Percentiles rank a stretch among this genome's conserved stretches.
Conservation (phyloP, 352 stramenopile species). For the Achlya hypogyna region DNA sequence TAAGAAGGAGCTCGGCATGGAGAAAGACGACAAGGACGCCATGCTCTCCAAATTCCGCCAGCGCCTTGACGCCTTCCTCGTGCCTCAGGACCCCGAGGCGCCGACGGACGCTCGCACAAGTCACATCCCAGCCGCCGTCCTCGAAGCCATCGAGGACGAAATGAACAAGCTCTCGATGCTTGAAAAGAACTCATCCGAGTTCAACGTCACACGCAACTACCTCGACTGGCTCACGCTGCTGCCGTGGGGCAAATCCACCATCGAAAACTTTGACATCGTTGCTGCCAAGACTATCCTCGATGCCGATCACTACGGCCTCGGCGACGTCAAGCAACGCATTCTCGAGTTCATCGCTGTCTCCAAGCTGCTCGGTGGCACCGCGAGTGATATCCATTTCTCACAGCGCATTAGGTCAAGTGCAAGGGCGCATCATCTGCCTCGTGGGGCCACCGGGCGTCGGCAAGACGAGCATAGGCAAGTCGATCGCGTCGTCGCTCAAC, state of each 20-base stretch:
- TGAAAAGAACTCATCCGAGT: slow-evolving; percentile 98
- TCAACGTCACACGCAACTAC: slow-evolving; percentile 98
- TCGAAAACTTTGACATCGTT: slow-evolving; percentile 96
- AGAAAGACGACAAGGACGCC: slow-evolving; percentile 98
- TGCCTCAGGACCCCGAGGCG: slow-evolving; percentile 16
- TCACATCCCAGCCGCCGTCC: slow-evolving; percentile 66
- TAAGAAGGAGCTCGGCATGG: slow-evolving; percentile 99
- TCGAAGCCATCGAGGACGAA: slow-evolving; percentile 96
- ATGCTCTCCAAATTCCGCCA: slow-evolving; percentile 96
- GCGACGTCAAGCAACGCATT: slow-evolving; percentile 98
- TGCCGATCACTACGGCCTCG: slow-evolving; percentile 96
- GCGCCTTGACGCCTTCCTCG: slow-evolving; percentile 45
- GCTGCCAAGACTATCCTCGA: slow-evolving; percentile 91
- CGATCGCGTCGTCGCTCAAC: slow-evolving; percentile 93
- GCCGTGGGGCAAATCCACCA: slow-evolving; percentile 92
- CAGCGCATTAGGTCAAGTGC: slow-evolving; percentile 73
- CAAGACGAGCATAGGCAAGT: slow-evolving; percentile 95
- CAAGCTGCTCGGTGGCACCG: slow-evolving; percentile 62
- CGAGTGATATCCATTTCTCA: neutral
- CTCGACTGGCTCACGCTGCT: slow-evolving; percentile 97
- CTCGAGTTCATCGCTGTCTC: slow-evolving; percentile 99
- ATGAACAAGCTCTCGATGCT: slow-evolving; percentile 95
- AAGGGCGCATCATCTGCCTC: slow-evolving; percentile 98
- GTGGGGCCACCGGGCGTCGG: slow-evolving; percentile 90
- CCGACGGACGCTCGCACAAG: neutral